phyloP scores from a whole-genome alignment of 768 basidiomycete genomes.

The Russula emetica region DNA sequence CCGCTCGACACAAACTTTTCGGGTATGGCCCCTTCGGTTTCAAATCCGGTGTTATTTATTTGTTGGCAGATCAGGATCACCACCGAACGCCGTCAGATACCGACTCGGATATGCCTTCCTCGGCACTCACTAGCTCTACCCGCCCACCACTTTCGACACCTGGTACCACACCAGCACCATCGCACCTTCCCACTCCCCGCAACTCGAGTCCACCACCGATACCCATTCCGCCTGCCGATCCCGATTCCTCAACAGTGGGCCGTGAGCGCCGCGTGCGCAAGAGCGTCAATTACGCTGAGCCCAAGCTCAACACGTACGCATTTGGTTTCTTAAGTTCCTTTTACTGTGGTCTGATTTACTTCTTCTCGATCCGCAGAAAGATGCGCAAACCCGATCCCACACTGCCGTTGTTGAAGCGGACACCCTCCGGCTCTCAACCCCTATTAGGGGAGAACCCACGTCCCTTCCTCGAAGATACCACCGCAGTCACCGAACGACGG shows the following conservation, averaged over 20 bases:
- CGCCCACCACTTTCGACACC: conserved; percentile 44
- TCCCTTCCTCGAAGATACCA: conserved; percentile 29
- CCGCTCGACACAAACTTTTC: conserved; percentile 37
- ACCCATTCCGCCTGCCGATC: conserved; percentile 31
- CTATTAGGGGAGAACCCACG: conserved; percentile 26
- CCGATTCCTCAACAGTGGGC: conserved; percentile 28
- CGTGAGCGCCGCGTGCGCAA: conserved; percentile 61
- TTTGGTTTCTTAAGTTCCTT: not conserved
- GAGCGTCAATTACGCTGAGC: conserved; percentile 83
- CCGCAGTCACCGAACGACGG: conserved; percentile 38
- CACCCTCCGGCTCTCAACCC: conserved; percentile 16
- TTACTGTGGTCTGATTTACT: not conserved
- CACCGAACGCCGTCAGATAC: conserved; percentile 17
- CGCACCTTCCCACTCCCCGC: conserved; percentile 45
- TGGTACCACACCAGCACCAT: conserved; percentile 40
- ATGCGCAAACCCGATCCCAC: conserved; percentile 78
- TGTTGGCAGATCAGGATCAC: conserved; percentile 20
- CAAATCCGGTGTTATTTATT: conserved; percentile 24
- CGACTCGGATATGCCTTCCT: conserved; percentile 27
- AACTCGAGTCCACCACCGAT: conserved; percentile 35
- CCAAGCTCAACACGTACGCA: conserved; percentile 81
- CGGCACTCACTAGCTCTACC: conserved; percentile 34
- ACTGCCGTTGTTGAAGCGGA: conserved; percentile 31
- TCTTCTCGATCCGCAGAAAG: conserved; percentile 49
- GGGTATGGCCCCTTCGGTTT: conserved; percentile 33